Base-by-base conservation (phyloP, 2,329 filamentous ascomycete species). In the Microascus cirrosus region DNA sequence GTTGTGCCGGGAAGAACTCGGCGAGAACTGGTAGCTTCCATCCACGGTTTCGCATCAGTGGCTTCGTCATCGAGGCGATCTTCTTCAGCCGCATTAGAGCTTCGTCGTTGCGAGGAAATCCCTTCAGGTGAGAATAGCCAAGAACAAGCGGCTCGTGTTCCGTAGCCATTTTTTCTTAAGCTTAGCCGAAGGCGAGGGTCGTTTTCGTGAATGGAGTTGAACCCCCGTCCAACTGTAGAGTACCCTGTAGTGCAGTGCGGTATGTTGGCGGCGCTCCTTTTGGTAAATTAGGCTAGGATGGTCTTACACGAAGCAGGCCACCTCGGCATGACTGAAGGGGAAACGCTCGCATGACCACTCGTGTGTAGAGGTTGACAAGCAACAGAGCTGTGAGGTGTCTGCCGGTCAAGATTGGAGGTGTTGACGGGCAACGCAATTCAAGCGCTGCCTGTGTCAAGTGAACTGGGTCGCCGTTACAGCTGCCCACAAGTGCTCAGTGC, bases 31-130 rank as follows among this genome's bases (percentile, higher is more conserved):
- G 79, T 36, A 97, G 89, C 61, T 77, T 86, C 89, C 91, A 97
- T 58, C 79, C 79, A 51, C 89, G 83, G 54, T 90, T 90, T 62
- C 90, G 81, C 92, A 97, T 97, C 61, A 97, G 89, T 20, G 93
- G 93, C 70, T 96, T 96, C 61, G 96, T 92, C 59, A 95, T 73
- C 28, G 91, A 95, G 2, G 90, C 90, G 48, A 95, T 80, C 70
- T 88, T 92, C 65, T 85, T 87, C 25, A 97, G 78, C 59, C 82
- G 83, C 39, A 82, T 72, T 20, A 82, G 67, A 15, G 80, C 80
- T 59, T 82, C 79, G 18, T 69, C 66, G 22, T 77, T 73, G 2
- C 77, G 74, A 1, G 75, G 72, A 35, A 79, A 73, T 24, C 72
- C 66, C 10, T 67, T 68, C 57, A 83, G 65, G 63, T 83, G 79